A percentile compares a stretch with the other conserved stretches of the same genome.
These are phyloP conservation scores for Trichoderma virens DNA, from an alignment of 495 filamentous ascomycete species.

Conservation along the genomic window DNA sequence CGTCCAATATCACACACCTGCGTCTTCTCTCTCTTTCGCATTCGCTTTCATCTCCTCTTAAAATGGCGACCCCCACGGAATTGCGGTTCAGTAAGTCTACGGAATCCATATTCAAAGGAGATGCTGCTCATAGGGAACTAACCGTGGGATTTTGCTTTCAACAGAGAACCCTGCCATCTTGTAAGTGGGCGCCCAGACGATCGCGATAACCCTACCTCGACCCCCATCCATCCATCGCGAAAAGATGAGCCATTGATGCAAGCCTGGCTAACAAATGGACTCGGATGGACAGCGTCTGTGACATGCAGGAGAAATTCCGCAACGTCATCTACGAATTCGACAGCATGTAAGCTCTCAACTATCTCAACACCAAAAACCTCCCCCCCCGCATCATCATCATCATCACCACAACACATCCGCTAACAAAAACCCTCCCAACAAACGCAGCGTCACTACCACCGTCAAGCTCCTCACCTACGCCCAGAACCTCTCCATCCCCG, in stretches of 20 bases:
- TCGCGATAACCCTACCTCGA: background rate
- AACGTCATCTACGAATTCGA: constrained; percentile 72
- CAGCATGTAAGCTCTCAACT: constrained; percentile 51
- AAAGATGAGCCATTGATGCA: no score
- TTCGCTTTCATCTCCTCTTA: background rate
- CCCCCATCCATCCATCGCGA: background rate
- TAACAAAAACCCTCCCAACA: background rate
- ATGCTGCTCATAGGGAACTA: background rate
- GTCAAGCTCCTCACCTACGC: constrained; percentile 47
- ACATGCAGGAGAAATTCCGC: constrained; percentile 92
- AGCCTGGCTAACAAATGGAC: background rate
- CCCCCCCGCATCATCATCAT: constrained; percentile 61
- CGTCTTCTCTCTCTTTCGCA: background rate
- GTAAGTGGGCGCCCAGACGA: constrained; percentile 25
- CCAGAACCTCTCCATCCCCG: constrained; percentile 61
- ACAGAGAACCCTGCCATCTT: constrained; percentile 63
- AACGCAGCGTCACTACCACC: constrained; percentile 40
- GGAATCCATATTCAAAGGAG: background rate
- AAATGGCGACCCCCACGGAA: background rate
- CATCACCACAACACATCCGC: constrained; percentile 66
- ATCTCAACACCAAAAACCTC: constrained; percentile 46
- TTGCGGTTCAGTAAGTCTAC: constrained; percentile 6
- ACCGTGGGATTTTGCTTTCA: background rate
- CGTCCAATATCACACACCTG: background rate
- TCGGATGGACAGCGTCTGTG: constrained; percentile 63